Evolutionary conservation across 192 early-diverging fungal species (phyloP), one percentile per base, ranked within the genome.

Genomic region (Backusella parvicylindrica): DNA sequence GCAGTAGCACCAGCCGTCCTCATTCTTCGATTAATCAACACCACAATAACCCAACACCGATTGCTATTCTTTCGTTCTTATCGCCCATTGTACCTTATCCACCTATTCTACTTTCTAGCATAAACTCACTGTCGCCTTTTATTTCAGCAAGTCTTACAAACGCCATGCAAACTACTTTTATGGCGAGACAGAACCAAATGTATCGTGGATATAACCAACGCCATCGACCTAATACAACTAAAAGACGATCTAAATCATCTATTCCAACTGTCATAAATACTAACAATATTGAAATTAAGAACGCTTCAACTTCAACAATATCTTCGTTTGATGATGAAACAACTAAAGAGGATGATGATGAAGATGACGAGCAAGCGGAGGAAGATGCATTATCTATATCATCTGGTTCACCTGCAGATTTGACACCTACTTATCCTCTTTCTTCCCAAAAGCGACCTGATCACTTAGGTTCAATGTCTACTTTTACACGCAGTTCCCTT

Each of bases 41-140:
- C 2, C 63, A 67, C 6, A 30, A 9, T 50, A 30, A 38, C 21
- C 35, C 71, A 9, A 75, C 81, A 43, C 85, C 87, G 5, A 77
- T 86, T 36, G 87, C 84, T 9, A 87, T 89, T 50, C 60, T 89
- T 3, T 89, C 87, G 0, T 84, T 89, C 41, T 76, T 89, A 3
- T 83, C 87, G 3, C 79, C 79, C n/a, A 74, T 86, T 23, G 81
- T 87, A 21, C 87, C 87, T 33, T 89, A 85, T 64, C 86, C 87
- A 16, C 70, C 77, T 36, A 78, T 79, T 26, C 74, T 85, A 15
- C 47, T 86, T 23, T 69, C 77, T 21, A 75, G 82, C 33, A 23
- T 89, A 18, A 70, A 72, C 1, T 75, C 79, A 1, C 65, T 89
- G 0, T 72, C 77, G 21, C 86, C 87, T 15, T 89, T 85, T 63